Percentiles rank a stretch among this genome's conserved stretches.
Evolutionary conservation across 345 rosid species (phyloP).

Genomic region (Populus alba): DNA sequence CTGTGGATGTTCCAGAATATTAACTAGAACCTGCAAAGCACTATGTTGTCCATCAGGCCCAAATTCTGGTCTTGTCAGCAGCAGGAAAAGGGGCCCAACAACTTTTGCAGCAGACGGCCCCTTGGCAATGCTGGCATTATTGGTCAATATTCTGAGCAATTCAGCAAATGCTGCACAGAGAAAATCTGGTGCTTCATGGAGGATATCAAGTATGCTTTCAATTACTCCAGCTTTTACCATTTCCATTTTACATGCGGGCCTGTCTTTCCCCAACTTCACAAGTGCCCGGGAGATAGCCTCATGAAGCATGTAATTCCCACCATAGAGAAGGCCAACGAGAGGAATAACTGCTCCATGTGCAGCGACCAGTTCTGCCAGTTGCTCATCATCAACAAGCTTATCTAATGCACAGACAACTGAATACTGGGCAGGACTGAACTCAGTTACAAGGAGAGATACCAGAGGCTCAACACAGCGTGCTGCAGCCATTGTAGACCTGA

Average conservation of each 20-base stretch:
- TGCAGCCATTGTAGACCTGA: conserved; percentile 94
- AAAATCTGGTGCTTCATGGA: conserved; percentile 93
- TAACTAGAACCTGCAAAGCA: conserved; percentile 88
- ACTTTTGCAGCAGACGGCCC: conserved; percentile 92
- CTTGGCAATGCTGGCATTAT: conserved; percentile 92
- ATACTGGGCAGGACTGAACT: conserved; percentile 90
- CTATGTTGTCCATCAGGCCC: conserved; percentile 96
- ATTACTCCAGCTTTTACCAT: conserved; percentile 98
- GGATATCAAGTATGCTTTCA: conserved; percentile 82
- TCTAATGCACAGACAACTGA: conserved; percentile 93
- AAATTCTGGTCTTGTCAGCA: conserved; percentile 76
- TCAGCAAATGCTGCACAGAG: conserved; percentile 91
- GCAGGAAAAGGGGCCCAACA: conserved; percentile 80
- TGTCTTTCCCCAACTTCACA: conserved; percentile 95
- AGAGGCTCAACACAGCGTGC: conserved; percentile 98
- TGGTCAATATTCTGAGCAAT: conserved; percentile 88
- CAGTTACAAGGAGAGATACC: conserved; percentile 87
- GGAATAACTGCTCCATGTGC: conserved; percentile 99
- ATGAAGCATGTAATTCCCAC: conserved; percentile 83
- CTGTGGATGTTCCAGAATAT: conserved; percentile 91
- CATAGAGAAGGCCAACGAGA: conserved; percentile 94
- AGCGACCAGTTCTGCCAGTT: conserved; percentile 96
- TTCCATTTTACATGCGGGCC: conserved; percentile 94
- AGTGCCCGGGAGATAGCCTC: conserved; percentile 94
- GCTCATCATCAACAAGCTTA: conserved; percentile 96